Conservation (phyloP, 768 basidiomycete genomes). For the Auriculariales sp. region DNA sequence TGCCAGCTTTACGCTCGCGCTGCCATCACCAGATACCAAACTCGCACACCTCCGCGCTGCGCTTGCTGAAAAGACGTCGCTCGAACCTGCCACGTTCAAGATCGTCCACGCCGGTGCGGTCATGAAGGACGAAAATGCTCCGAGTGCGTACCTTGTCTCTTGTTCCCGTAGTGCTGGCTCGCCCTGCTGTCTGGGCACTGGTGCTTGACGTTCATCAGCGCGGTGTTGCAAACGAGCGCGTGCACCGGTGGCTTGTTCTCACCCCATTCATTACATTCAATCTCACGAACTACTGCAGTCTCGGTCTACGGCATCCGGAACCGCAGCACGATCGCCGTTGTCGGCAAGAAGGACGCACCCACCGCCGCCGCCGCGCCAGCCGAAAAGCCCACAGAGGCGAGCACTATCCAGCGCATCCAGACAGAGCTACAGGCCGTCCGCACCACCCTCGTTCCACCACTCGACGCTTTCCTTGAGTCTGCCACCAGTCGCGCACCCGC, state of each 20-base stretch:
- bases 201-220: too few relatives aligned
- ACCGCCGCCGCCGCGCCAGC: conserved; percentile 11
- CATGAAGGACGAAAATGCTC: conserved; percentile 67
- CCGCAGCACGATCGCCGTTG: conserved; percentile 55
- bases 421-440: conserved; percentile 39
- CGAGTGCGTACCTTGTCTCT: conserved; percentile 35
- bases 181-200: too few relatives aligned
- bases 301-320: conserved; percentile 60
- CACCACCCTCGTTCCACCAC: conserved; percentile 35
- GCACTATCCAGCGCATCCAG: conserved; percentile 38
- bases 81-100: conserved; percentile 60
- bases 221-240: too few relatives aligned
- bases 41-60: conserved; percentile 42
- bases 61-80: conserved; percentile 61
- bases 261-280: conserved; percentile 5
- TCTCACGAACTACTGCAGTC: conserved; percentile 23
- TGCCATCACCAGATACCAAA: conserved; percentile 43
- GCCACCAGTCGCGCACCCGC: conserved; percentile 10
- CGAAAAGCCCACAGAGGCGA: conserved; percentile 25
- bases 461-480: conserved; percentile 48
- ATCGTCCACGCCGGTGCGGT: conserved; percentile 83
- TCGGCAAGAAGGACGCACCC: conserved; percentile 30
- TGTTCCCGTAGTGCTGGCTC: too few relatives aligned
- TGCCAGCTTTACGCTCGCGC: conserved; percentile 31
- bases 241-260: conserved; percentile 1